Evolutionary conservation across 2,329 filamentous ascomycete genomes (phyloP).

Genomic region (Talaromyces sp.): DNA sequence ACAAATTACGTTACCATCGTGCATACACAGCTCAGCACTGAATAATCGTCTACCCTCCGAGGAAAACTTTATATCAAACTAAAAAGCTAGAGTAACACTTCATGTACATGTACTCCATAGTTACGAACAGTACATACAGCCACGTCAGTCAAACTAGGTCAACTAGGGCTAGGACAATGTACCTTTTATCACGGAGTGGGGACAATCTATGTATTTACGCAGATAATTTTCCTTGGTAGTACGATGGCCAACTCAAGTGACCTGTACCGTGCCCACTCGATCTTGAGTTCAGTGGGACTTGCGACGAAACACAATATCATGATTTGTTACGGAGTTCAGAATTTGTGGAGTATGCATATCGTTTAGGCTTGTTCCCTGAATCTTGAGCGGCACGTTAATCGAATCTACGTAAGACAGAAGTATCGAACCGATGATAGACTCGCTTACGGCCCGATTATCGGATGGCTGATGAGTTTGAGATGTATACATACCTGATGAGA

Average conservation of each 20-base stretch:
- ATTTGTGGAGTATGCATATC: neutral
- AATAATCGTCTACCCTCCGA: neutral
- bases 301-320: neutral
- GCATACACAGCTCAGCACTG: neutral
- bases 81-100: neutral
- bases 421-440: neutral
- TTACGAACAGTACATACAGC: neutral
- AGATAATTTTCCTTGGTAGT: neutral
- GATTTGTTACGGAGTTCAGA: neutral
- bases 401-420: neutral
- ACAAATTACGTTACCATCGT: neutral
- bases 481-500: neutral
- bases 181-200: neutral
- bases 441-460: neutral
- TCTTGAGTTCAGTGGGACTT: neutral
- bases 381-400: neutral
- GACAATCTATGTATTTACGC: neutral
- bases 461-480: neutral
- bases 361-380: neutral
- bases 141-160: conserved; percentile 6
- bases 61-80: neutral
- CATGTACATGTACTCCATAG: neutral
- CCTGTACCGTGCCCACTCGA: neutral
- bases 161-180: conserved; percentile 1
- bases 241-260: neutral